Percentiles rank a stretch among this genome's conserved stretches.
Conservation (phyloP, 2,329 filamentous ascomycete species). For the Chaetomiaceae sp. region DNA sequence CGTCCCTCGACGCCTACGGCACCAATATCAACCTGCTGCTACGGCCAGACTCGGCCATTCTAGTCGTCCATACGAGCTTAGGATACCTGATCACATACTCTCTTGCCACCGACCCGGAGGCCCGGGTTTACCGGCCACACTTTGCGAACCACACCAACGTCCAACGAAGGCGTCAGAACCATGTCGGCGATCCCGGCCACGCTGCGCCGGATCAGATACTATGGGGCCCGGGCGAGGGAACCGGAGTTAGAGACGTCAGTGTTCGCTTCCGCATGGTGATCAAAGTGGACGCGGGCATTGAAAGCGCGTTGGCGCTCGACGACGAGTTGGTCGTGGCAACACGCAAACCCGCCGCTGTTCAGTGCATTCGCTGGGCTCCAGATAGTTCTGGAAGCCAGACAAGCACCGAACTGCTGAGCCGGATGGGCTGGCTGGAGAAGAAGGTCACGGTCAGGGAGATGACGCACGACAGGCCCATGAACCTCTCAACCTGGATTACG, state of each 20-base stretch:
- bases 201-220: constrained; percentile 58
- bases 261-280: constrained; percentile 96
- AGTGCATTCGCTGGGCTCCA: constrained; percentile 92
- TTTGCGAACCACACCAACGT: constrained; percentile 66
- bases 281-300: constrained; percentile 93
- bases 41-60: constrained; percentile 84
- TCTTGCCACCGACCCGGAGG: constrained; percentile 75
- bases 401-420: constrained; percentile 81
- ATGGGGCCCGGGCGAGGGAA: constrained; percentile 75
- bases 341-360: constrained; percentile 84
- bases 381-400: constrained; percentile 80
- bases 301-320: constrained; percentile 80
- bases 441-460: constrained; percentile 75
- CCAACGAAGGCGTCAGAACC: constrained; percentile 57
- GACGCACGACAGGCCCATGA: constrained; percentile 95
- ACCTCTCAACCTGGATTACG: constrained; percentile 87
- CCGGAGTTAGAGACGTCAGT: constrained; percentile 78
- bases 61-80: constrained; percentile 80
- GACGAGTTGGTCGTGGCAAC: constrained; percentile 92
- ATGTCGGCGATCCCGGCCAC: constrained; percentile 53
- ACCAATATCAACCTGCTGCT: constrained; percentile 79
- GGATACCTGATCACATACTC: constrained; percentile 95
- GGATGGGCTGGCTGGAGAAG: constrained; percentile 80
- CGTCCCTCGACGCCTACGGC: constrained; percentile 79
- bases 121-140: constrained; percentile 78